Conservation (phyloP, 345 rosid genomes). For the Eucalyptus melliodora region DNA sequence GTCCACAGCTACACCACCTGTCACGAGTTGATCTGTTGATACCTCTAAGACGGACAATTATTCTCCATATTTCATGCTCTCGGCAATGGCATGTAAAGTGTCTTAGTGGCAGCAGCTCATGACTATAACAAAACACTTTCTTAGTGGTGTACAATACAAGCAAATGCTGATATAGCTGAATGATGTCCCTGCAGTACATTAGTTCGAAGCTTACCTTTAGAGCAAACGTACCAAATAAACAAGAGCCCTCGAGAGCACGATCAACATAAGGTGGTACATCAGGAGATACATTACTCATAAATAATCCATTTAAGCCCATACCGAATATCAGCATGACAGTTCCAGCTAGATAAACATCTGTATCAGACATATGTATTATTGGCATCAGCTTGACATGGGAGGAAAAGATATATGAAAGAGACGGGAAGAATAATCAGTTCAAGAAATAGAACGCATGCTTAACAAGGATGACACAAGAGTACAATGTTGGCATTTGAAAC, state of each 20-base stretch:
- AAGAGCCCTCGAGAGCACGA: constrained; percentile 72
- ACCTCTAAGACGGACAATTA: neutral
- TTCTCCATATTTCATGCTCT: neutral
- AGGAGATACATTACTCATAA: constrained; percentile 52
- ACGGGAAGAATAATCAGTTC: neutral
- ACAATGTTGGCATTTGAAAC: neutral
- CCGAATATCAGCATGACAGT: constrained; percentile 91
- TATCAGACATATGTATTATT: neutral
- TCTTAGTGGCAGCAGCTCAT: neutral
- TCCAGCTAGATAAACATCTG: constrained; percentile 92
- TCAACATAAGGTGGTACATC: constrained; percentile 27
- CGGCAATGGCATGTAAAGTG: neutral
- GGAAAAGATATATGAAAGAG: no score
- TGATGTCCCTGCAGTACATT: neutral
- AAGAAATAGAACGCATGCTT: neutral
- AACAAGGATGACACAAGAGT: neutral
- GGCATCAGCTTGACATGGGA: no score
- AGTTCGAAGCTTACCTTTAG: constrained; percentile 30
- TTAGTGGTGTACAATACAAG: no score
- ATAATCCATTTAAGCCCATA: constrained; percentile 83
- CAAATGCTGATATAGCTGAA: neutral
- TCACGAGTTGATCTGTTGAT: neutral
- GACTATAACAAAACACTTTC: neutral
- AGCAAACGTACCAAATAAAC: neutral
- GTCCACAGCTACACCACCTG: neutral